Base-by-base conservation (phyloP, 148 eudicot species). In the Cornus florida region DNA sequence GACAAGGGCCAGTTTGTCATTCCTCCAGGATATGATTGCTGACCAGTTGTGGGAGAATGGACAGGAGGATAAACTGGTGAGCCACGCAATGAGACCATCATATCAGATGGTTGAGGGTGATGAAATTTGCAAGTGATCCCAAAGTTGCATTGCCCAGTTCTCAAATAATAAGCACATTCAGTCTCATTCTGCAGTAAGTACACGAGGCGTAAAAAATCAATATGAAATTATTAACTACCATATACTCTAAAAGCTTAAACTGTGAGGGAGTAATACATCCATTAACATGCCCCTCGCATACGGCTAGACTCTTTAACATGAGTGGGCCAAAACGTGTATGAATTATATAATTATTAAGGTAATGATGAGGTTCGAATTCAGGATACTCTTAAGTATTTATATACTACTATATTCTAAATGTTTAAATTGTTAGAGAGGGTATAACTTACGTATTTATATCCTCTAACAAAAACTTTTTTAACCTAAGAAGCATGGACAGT, bases 101-200 rank as follows among this genome's bases (percentile, higher is more conserved):
- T 76, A 80, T 82, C 88, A 66, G 99, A 88, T 56, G 99, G 99
- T 81, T 91, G 97, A 81, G 99, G 97, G 82, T 96, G 99, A 76
- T 96, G 92, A 85, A 89, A 96, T 89, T 96, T 93, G 85, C 99
- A 95, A 46, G 97, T 93, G 84, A 84, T 83, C 73, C 99, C 99
- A 74, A 93, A 96, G 78, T 96, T 96, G 90, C 99, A 96, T 74
- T 91, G 91, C 78, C 99, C 99, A 9, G 94, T 96, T 86, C 95
- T 92, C 83, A 93, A 79, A 87, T 93, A 96, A 80, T 93, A 96
- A 33, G 95, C 88, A 87, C 99, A 93, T 76, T 93, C 99, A 10
- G 80, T 72, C 75, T 93, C 99, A 77, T 86, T 86, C 99, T 96
- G 89, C 32, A 35, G 6, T 39, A 22, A 39, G 19, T 3, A 24